These are phyloP conservation scores for Exophiala oligosperma DNA, from an alignment of 2,329 filamentous ascomycete species.

Conservation along the genomic window DNA sequence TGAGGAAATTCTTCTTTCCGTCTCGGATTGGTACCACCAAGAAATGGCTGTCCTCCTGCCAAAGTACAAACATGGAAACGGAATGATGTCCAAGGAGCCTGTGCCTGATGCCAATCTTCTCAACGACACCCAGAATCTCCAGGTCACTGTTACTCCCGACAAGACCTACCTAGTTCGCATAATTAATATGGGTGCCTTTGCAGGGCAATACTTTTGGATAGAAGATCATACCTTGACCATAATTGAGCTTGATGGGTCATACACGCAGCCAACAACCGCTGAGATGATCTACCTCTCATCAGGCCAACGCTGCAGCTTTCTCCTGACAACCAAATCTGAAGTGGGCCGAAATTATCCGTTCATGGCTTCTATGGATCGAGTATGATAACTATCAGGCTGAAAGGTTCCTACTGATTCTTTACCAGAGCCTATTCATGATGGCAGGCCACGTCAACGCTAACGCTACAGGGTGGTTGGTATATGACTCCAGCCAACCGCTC, in stretches of 20 bases:
- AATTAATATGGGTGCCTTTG: constrained; percentile 75
- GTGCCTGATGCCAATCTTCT: constrained; percentile 65
- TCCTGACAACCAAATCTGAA: constrained; percentile 58
- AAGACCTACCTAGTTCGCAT: constrained; percentile 73
- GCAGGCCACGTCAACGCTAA: constrained; percentile 57
- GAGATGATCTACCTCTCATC: constrained; percentile 64
- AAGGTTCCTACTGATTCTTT: too few relatives aligned
- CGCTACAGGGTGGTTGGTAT: constrained; percentile 56
- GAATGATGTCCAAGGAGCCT: constrained; percentile 59
- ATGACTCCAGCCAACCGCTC: constrained; percentile 48
- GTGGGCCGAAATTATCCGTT: constrained; percentile 62
- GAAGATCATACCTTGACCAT: constrained; percentile 41
- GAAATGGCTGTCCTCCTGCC: constrained; percentile 39
- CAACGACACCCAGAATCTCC: constrained; percentile 65
- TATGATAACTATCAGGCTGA: neutral
- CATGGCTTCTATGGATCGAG: constrained; percentile 40
- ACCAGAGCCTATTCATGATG: constrained; percentile 8
- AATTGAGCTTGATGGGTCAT: constrained; percentile 40
- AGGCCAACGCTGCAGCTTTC: constrained; percentile 56
- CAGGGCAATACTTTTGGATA: constrained; percentile 50
- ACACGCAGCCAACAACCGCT: constrained; percentile 46
- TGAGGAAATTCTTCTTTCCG: constrained; percentile 64
- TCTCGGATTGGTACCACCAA: constrained; percentile 77
- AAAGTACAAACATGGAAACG: constrained; percentile 45
- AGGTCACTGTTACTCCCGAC: constrained; percentile 59